Base-by-base conservation (phyloP, 2,329 filamentous ascomycete genomes). In the Stagonosporopsis rhizophila region DNA sequence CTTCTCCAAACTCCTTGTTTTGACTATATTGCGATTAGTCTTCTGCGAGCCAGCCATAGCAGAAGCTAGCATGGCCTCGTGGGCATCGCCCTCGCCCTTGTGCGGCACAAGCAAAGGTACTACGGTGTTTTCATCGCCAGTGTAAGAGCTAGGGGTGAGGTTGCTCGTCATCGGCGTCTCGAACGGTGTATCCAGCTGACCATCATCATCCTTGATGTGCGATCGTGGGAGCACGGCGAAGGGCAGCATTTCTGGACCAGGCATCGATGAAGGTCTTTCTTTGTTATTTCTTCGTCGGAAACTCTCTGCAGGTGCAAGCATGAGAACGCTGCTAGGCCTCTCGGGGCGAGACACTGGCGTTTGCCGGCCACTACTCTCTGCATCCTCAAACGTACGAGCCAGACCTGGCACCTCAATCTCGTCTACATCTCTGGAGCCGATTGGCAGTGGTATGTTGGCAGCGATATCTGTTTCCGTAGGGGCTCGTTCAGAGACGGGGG, bases 361-460 rank as follows among this genome's bases (percentile, higher is more conserved):
- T 41, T 71, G 57, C 9, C 50, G 61, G 27, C 65, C 65, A 22
- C 59, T 61, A 38, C 59, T 65, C 34, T 74, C 68, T 2, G 52
- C 58, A 17, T 79, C 79, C 6, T 89, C 88, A 14, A 88, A 87
- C 52, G 91, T 87, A 53, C 81, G 85, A 1, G 83, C 85, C 5
- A 92, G 80, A 0, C 89, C 89, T 3, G 90, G 89, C 40, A 92
- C 84, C 68, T 95, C 90, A 38, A 96, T 95, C 71, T 96, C 91
- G 41, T 88, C 83, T 7, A 94, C 78, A 69, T 96, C 91, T 44
- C 87, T 83, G 32, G 85, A 81, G 22, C 81, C 81, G 37, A 88
- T 79, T 0, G 90, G 90, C 9, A 95, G 78, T n/a, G 90, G 87
- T 59, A 93, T 83, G 37, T 81, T 80, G 6, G 85, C 82, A 8